Evolutionary conservation across 768 basidiomycete genomes (phyloP).

Genomic region (Fomitopsis pulvina): DNA sequence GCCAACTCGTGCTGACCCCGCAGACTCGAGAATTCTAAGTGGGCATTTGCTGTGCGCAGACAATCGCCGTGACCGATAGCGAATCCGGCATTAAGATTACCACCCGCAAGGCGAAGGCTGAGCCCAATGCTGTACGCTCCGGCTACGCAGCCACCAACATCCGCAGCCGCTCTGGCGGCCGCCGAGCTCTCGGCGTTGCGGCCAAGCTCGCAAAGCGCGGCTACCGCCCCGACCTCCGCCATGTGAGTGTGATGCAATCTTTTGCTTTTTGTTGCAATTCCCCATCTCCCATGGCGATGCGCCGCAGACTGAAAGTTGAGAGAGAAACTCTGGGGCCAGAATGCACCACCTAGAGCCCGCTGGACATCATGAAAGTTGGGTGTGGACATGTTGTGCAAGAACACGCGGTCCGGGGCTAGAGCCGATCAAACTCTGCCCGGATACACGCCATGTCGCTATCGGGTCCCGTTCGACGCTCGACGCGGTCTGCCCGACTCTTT

Average conservation of each 20-base stretch:
- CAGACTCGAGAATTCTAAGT: not conserved
- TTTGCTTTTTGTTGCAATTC: slow-evolving; percentile 8
- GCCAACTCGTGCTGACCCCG: not conserved
- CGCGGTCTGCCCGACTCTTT: slow-evolving; percentile 67
- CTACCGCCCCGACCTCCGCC: slow-evolving; percentile 74
- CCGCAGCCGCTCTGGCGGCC: slow-evolving; percentile 63
- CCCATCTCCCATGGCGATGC: too few species aligned
- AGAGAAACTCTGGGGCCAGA: too few species aligned
- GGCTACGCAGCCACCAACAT: slow-evolving; percentile 45
- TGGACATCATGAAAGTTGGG: slow-evolving; percentile 81
- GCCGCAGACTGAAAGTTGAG: too few species aligned
- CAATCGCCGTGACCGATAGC: slow-evolving; percentile 55
- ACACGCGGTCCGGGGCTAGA: slow-evolving; percentile 35
- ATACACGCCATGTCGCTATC: slow-evolving; percentile 74
- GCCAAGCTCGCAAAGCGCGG: slow-evolving; percentile 53
- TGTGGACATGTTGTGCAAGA: slow-evolving; percentile 93
- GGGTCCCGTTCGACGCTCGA: slow-evolving; percentile 53
- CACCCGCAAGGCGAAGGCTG: slow-evolving; percentile 58
- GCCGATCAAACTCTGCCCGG: slow-evolving; percentile 56
- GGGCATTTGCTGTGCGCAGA: slow-evolving; percentile 31
- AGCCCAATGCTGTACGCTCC: slow-evolving; percentile 41
- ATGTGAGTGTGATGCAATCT: slow-evolving; percentile 42
- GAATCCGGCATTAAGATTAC: slow-evolving; percentile 51
- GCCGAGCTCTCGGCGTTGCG: slow-evolving; percentile 63
- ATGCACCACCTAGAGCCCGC: slow-evolving; percentile 92